These are phyloP conservation scores for Coemansia sp. DNA, from an alignment of 192 early-diverging fungal genomes.

Conservation along the genomic window DNA sequence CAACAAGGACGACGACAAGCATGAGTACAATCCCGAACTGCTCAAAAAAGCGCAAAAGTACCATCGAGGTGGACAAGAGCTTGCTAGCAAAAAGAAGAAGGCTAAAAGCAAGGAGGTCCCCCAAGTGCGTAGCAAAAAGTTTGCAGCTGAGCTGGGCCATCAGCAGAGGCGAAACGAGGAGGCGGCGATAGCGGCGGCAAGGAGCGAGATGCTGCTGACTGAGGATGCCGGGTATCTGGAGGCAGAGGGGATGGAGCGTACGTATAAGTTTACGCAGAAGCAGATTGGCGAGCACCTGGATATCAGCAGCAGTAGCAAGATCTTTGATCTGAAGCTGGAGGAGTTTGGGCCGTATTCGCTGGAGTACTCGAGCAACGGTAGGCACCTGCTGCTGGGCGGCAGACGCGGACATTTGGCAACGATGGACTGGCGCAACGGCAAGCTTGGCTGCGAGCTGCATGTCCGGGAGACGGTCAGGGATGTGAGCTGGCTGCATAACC, in stretches of 20 bases:
- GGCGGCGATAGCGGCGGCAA: slow-evolving; percentile 70
- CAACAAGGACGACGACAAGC: slow-evolving; percentile 9
- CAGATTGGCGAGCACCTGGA: slow-evolving; percentile 68
- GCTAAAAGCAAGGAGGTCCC: slow-evolving; percentile 5
- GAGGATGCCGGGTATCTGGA: slow-evolving; percentile 80
- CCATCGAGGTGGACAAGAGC: slow-evolving; percentile 16
- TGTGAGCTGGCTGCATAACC: slow-evolving; percentile 94
- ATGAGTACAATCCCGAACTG: slow-evolving; percentile 12
- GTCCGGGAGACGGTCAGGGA: slow-evolving; percentile 87
- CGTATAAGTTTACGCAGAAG: slow-evolving; percentile 78
- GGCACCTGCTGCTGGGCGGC: slow-evolving; percentile 70
- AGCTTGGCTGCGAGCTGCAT: slow-evolving; percentile 75
- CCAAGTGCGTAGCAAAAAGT: slow-evolving; percentile 59
- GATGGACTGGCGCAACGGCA: slow-evolving; percentile 87
- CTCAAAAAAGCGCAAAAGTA: slow-evolving; percentile 32
- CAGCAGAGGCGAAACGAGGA: slow-evolving; percentile 61
- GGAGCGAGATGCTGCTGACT: slow-evolving; percentile 72
- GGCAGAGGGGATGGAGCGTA: slow-evolving; percentile 86
- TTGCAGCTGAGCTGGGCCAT: slow-evolving; percentile 62
- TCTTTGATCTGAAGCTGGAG: slow-evolving; percentile 71
- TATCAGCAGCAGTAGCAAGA: slow-evolving; percentile 68
- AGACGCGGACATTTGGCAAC: slow-evolving; percentile 83
- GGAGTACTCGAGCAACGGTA: slow-evolving; percentile 87
- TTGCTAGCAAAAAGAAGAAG: neutral
- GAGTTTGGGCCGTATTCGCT: slow-evolving; percentile 87